Percentiles rank a stretch among this genome's conserved stretches.
phyloP scores from a whole-genome alignment of 1,284 basidiomycete species.

The Cutaneotrichosporon mucoides region DNA sequence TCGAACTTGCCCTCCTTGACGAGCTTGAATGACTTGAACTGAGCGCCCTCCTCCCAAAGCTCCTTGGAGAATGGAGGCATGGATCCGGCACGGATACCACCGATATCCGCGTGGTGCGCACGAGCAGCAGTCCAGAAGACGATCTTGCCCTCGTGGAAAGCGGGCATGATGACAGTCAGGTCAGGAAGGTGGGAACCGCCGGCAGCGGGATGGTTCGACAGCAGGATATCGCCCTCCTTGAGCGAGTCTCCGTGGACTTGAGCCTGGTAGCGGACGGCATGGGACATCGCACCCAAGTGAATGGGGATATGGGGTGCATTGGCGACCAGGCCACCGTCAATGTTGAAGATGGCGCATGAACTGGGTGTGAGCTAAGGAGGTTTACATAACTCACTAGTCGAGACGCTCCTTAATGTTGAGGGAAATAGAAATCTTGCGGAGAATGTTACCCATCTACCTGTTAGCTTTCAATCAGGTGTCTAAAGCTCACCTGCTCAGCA shows the following conservation, averaged over 20 bases:
- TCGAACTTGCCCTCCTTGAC: constrained; percentile 41
- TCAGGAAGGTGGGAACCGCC: constrained; percentile 55
- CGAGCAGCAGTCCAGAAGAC: constrained; percentile 44
- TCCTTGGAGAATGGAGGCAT: constrained; percentile 53
- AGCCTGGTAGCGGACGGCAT: constrained; percentile 39
- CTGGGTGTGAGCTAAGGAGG: neutral
- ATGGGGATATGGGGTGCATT: constrained; percentile 51
- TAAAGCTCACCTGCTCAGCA: constrained; percentile 43
- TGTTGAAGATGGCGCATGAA: constrained; percentile 51
- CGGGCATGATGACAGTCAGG: constrained; percentile 48
- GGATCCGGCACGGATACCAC: constrained; percentile 46
- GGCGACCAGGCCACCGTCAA: constrained; percentile 52
- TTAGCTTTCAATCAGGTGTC: neutral
- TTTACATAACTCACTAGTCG: constrained; percentile 24
- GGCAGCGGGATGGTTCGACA: constrained; percentile 53
- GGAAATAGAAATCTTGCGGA: constrained; percentile 53
- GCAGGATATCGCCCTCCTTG: constrained; percentile 50
- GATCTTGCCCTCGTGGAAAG: constrained; percentile 39
- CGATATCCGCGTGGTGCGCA: constrained; percentile 51
- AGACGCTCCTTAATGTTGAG: constrained; percentile 44
- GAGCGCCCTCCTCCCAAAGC: constrained; percentile 51
- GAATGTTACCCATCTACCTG: constrained; percentile 50
- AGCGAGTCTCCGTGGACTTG: constrained; percentile 32
- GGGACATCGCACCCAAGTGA: constrained; percentile 41
- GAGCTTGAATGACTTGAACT: constrained; percentile 56